Base-by-base conservation (phyloP, 352 stramenopile species). In the Blastocystis sp. region DNA sequence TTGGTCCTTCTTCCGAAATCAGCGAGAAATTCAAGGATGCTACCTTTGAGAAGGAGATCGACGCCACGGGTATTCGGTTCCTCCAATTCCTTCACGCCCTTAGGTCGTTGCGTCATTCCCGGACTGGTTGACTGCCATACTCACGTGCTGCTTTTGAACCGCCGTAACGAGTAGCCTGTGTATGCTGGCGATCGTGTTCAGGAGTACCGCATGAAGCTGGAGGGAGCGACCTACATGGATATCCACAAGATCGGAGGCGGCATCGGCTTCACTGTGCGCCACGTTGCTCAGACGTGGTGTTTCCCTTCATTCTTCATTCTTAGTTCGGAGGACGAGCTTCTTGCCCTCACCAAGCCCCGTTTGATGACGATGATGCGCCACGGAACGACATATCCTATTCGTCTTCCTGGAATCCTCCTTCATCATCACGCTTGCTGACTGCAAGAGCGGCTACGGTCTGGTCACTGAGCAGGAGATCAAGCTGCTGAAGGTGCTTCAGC, bases 191-290 rank as follows among this genome's bases (percentile, higher is more conserved):
- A 92, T 90, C 93, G 93, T 89, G 92, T 94, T n/a, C 91, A 93
- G 65, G 93, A 95, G 90, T 95, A 94, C 65, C 92, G 92, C 65
- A 94, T 95, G 92, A 95, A 95, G 91, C 90, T 95, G 40, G 92
- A 92, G 7, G 92, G 93, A 17, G 93, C 93, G 24, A 94, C 92
- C 6, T 95, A 95, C 90, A 94, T 95, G 93, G 92, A 95, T 43
- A 91, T 90, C 40, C 92, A 94, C 68, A 91, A 92, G 38, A 93
- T 90, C 64, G 93, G 93, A 28, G 93, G 93, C 9, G 92, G 93
- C 17, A 95, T 95, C 89, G 93, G 94, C 89, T 92, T 91, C 80
- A 94, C 93, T 0, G 93, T 95, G 77, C 92, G 92, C n/a, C 90
- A 91, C 48, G 43, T 48, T 1, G 38, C 69, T 42, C 14, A 87